Conservation (phyloP, 495 filamentous ascomycete species). For the Tuber magnatum region DNA sequence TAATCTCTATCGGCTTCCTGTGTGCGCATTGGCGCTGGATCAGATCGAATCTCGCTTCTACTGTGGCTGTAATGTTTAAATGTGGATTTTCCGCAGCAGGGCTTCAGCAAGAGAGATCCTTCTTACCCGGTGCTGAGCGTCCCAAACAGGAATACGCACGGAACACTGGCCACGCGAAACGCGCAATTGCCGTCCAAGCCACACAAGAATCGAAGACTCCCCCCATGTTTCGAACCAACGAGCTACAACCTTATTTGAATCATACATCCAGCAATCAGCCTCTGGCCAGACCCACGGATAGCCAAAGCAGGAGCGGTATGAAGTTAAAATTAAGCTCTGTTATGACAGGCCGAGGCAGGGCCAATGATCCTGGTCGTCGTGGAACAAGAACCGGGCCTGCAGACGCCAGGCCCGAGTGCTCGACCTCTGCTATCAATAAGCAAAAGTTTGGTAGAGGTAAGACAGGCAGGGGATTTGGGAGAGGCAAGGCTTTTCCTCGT, state of each 20-base stretch:
- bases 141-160: conserved; percentile 11
- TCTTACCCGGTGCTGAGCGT: conserved; percentile 7
- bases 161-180: conserved; percentile 10
- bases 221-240: conserved; percentile 1
- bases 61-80: conserved; percentile 38
- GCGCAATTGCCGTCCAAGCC: conserved; percentile 31
- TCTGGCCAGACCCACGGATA: background rate
- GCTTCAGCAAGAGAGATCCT: conserved; percentile 25
- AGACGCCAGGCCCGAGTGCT: background rate
- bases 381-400: background rate
- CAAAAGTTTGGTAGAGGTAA: background rate
- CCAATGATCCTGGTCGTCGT: background rate
- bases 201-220: conserved; percentile 19
- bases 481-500: background rate
- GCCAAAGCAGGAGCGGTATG: background rate
- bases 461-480: background rate
- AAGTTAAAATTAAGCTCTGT: conserved; percentile 30
- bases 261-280: background rate
- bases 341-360: background rate
- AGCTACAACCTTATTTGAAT: conserved; percentile 14
- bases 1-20: background rate
- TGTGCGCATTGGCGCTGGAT: background rate
- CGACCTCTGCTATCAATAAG: background rate
- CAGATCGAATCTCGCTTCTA: conserved; percentile 21
- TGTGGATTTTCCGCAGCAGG: conserved; percentile 22